Evolutionary conservation across 148 eudicot species (phyloP).

Genomic region (Arbutus unedo): DNA sequence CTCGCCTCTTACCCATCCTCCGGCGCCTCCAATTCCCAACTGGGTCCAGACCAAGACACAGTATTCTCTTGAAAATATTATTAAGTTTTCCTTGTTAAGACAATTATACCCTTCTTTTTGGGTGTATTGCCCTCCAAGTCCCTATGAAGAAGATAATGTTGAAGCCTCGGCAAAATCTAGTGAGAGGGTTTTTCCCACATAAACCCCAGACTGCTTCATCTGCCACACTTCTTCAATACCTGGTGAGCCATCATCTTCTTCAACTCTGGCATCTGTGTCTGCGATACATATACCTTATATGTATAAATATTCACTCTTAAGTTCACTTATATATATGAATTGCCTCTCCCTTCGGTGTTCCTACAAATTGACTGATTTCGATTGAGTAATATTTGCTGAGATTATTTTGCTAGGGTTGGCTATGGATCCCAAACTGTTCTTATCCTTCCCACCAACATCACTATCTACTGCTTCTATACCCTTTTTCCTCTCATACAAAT

Average conservation of each 20-base stretch:
- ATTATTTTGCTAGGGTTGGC: background rate
- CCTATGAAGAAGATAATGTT: background rate
- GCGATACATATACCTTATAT: constrained; percentile 3
- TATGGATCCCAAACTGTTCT: constrained; percentile 57
- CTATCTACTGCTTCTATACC: constrained; percentile 46
- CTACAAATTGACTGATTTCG: constrained; percentile 29
- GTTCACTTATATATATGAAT: background rate
- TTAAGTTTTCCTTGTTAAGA: background rate
- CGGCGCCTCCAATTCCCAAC: background rate
- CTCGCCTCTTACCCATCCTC: constrained; percentile 46
- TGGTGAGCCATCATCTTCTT: constrained; percentile 16
- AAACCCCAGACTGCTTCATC: constrained; percentile 14
- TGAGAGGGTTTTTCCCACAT: constrained; percentile 9
- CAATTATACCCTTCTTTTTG: background rate
- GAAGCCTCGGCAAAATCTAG: background rate
- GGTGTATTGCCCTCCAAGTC: background rate
- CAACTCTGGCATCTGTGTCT: background rate
- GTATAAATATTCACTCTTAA: constrained; percentile 13
- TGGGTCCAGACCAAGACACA: background rate
- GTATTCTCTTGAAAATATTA: background rate
- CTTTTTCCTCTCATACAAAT: constrained; percentile 43
- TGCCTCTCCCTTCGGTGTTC: background rate
- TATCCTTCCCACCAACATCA: constrained; percentile 35
- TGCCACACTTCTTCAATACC: background rate
- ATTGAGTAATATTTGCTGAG: background rate